Evolutionary conservation across 345 rosid species (phyloP), one percentile per base, ranked within the genome.

Genomic region (Balakata baccata): DNA sequence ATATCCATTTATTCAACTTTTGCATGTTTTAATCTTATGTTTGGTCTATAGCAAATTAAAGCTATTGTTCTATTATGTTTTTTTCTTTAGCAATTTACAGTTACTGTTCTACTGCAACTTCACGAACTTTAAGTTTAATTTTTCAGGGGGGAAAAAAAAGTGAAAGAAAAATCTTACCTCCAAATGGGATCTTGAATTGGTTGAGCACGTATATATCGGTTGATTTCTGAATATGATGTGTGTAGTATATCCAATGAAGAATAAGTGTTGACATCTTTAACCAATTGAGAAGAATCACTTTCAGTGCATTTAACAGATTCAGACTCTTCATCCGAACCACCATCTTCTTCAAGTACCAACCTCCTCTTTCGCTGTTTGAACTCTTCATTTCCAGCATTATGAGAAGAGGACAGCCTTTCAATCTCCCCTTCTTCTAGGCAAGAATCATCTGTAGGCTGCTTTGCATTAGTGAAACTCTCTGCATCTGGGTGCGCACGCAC

Each of bases 311-410:
- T 18, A 72, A 61, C 25, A 38, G 66, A 37, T 70, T 25, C 53
- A 20, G 50, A 59, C 51, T 70, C 73, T 29, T 71, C 75, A 64
- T 70, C 73, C 3, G 49, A 74, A 13, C 12, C 16, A 7, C 22
- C 75, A 51, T 59, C 78, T 29, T 74, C 75, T 29, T 74, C 75
- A 56, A 70, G 39, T 22, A 66, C 34, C 68, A 79, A 50, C 51
- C 77, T 64, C 63, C 78, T 74, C 41, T 56, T 68, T 69, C 1
- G 49, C 43, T 53, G 53, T 41, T 3, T 38, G 25, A 11, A 38
- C 49, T 69, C 72, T 37, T 53, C 50, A 37, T 53, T 53, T 52
- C 49, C 50, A 53, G 20, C 0, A 9, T 3, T 38, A 7, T 10
- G 49, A 20, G 25, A 67, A 14, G 54, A 29, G 47, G 61, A 43